Evolutionary conservation across 352 stramenopile species (phyloP), one percentile per base, ranked within the genome.

Genomic region (Phytophthora citricola): DNA sequence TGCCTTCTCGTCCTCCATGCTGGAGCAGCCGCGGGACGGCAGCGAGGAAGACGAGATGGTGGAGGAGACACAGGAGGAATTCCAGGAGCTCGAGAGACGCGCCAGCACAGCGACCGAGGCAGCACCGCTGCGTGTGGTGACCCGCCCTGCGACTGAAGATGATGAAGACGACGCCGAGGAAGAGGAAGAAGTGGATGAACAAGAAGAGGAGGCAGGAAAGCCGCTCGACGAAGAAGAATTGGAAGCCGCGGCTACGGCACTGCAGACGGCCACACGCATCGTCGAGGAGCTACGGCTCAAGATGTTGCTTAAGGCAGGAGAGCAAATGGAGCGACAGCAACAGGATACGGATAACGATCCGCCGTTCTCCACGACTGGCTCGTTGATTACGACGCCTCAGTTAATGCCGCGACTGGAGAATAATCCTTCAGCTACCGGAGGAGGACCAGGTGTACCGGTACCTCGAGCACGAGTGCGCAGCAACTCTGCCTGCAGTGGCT

Each of bases 211-310:
- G 27, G 49, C 45, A 4, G 60, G 67, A 22, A 75, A 75, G 6
- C 74, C 74, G 4, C 22, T 78, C 46, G 74, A 82, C 15, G 73
- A 80, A 22, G 70, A 83, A 11, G 66, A 82, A 40, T 63, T 83
- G 17, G 78, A 87, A 56, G 71, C 73, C 3, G 75, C 81, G 5
- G 75, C 80, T 0, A 69, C 75, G 22, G 83, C 85, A 52, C 67
- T 93, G 27, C 70, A 85, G 52, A 60, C 84, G 2, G 79, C 77
- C 31, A 88, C 72, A n/a, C 71, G 81, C 24, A 77, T 87, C 15
- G 78, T 85, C 1, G 72, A 89, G 46, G 73, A 87, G 57, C 57
- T 92, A 32, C 75, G 82, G 24, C 67, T 88, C 27, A 80, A 77
- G 58, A 77, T 87, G 66, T 36, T 80, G 27, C 69, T 90, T 36